Evolutionary conservation across 768 basidiomycete genomes (phyloP).

Genomic region (Suillus occidentalis): DNA sequence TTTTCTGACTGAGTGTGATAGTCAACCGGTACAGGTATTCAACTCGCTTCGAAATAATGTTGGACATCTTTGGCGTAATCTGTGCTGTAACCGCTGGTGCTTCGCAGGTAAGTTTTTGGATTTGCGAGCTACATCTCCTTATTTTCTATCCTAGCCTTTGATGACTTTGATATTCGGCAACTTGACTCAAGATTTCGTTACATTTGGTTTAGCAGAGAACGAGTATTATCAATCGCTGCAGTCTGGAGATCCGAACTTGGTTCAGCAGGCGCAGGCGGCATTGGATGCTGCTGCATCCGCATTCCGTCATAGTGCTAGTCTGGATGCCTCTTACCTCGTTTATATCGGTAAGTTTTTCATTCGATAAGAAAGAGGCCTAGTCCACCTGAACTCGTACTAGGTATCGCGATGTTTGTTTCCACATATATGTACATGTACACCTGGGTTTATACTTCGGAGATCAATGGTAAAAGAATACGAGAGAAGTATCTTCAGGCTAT

Average conservation of each 20-base stretch:
- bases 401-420: constrained; percentile 45
- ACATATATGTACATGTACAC: constrained; percentile 43
- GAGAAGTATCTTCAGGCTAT: constrained; percentile 49
- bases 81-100: constrained; percentile 75
- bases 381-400: constrained; percentile 21
- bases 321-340: constrained; percentile 39
- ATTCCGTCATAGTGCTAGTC: constrained; percentile 32
- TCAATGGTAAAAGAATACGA: constrained; percentile 47
- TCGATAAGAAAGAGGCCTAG: neutral
- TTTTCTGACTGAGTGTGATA: neutral
- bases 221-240: constrained; percentile 7
- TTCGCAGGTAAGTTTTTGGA: constrained; percentile 56
- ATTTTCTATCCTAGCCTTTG: constrained; percentile 24
- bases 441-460: constrained; percentile 42
- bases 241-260: constrained; percentile 13
- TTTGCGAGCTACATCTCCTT: neutral
- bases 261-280: constrained; percentile 4
- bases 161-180: constrained; percentile 53
- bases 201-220: constrained; percentile 24
- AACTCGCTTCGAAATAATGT: constrained; percentile 62
- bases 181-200: constrained; percentile 41
- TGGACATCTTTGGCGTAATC: constrained; percentile 72
- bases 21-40: constrained; percentile 55
- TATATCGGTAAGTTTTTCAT: constrained; percentile 35
- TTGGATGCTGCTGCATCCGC: constrained; percentile 12